Evolutionary conservation across 495 filamentous ascomycete genomes (phyloP).

Genomic region (Cercophora newfieldiana): DNA sequence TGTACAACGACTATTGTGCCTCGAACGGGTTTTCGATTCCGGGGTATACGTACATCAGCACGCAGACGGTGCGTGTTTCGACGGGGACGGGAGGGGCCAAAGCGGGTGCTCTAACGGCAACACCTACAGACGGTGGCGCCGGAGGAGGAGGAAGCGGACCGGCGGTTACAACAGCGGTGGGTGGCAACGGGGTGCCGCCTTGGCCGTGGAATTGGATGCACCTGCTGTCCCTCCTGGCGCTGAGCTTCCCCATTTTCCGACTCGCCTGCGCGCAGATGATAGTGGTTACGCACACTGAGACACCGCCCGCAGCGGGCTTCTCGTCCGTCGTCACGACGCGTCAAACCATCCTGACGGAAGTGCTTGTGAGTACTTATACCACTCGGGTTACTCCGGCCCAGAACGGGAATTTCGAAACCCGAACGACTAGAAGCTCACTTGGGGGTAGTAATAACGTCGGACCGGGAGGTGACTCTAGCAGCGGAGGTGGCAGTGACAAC

Average conservation of each 20-base stretch:
- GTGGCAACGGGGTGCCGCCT: too few relatives aligned
- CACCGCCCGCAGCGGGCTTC: not conserved
- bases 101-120: not conserved
- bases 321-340: not conserved
- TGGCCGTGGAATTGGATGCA: not conserved
- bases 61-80: not conserved
- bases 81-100: not conserved
- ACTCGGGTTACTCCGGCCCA: not conserved
- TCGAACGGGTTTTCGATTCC: constrained; percentile 6
- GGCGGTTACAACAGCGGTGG: not conserved
- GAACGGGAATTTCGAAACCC: not conserved
- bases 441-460: too few relatives aligned
- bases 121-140: not conserved
- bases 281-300: not conserved
- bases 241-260: not conserved
- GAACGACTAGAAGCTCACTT: not conserved
- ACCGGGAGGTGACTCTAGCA: too few relatives aligned
- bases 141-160: not conserved
- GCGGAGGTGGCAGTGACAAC: not conserved
- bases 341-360: not conserved
- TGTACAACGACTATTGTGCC: constrained; percentile 3
- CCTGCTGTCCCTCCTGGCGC: not conserved
- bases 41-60: constrained; percentile 7
- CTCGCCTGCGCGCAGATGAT: not conserved
- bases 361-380: not conserved